Percentiles rank a stretch among this genome's conserved stretches.
Evolutionary conservation across 2,329 filamentous ascomycete genomes (phyloP).

Genomic region (Akanthomyces uredinophilus): DNA sequence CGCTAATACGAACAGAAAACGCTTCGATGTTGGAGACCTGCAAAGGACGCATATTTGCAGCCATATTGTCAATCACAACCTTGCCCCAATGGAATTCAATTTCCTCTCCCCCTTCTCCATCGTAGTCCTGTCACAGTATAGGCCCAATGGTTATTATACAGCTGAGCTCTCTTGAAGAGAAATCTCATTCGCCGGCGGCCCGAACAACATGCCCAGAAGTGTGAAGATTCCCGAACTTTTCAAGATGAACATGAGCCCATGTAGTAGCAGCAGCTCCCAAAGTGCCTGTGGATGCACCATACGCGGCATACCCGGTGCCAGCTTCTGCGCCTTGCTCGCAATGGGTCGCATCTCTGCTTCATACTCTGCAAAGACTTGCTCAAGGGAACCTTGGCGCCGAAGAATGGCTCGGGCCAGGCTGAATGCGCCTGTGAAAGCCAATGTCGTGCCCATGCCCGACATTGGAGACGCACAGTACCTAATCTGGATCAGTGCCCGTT

Average conservation of each 20-base stretch:
- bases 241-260: conserved; percentile 10
- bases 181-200: conserved; percentile 2
- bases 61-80: too few species aligned
- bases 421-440: conserved; percentile 43
- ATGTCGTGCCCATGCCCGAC: conserved; percentile 44
- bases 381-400: conserved; percentile 20
- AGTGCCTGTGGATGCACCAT: conserved; percentile 24
- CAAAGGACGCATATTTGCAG: too few species aligned
- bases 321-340: conserved; percentile 34
- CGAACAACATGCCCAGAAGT: neutral
- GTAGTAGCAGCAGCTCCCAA: conserved; percentile 24
- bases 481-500: neutral
- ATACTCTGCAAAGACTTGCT: conserved; percentile 32
- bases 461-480: conserved; percentile 39
- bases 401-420: conserved; percentile 44
- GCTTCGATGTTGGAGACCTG: too few species aligned
- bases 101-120: too few species aligned
- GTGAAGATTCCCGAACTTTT: neutral
- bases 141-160: neutral
- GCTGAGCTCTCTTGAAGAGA: neutral
- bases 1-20: too few species aligned
- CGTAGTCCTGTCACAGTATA: neutral
- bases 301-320: conserved; percentile 24
- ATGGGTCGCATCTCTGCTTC: conserved; percentile 36
- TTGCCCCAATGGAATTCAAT: too few species aligned